Evolutionary conservation across 2,329 filamentous ascomycete genomes (phyloP), one percentile per base, ranked within the genome.

Genomic region (Trichoderma arundinaceum): DNA sequence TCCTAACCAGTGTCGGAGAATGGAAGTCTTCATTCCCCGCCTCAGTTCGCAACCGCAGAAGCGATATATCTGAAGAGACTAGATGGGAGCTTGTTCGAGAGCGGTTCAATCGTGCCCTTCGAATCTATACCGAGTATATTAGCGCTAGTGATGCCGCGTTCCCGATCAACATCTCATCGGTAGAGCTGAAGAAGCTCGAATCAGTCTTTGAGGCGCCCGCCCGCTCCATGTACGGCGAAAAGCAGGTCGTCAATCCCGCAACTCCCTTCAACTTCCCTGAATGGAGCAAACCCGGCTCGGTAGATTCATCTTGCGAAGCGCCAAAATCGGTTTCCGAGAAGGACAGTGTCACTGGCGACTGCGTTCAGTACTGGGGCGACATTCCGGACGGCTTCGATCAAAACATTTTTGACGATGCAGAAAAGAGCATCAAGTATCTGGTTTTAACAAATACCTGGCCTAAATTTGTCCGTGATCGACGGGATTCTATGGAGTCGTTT

Each of bases 381-480:
- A 79, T 86, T 28, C 79, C 86, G 0, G 74, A 76, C 0, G 75
- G 67, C 0, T 90, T 90, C 64, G 76, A 81, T 56, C 74, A 77
- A 4, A 72, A 72, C 0, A 79, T 90, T 2, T 90, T 90, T 70
- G 86, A 89, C 70, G 79, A 77, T 4, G 85, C 87, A 0, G 82
- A 88, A 71, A 75, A 76, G n/a, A 83, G 82, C 69, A 84, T 90
- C 76, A 89, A 88, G 74, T 88, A 90, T 66, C 80, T 90, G 6
- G 87, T 90, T 4, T 77, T 90, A 66, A 89, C 87, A 13, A 90
- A 90, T 72, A 90, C 88, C 0, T 90, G 88, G 88, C 83, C 84
- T 35, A 86, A 84, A 71, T 87, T 84, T 69, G 79, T 85, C 46
- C 77, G 74, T 54, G 78, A 81, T 8, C 68, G 74, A 33, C 67